Base-by-base conservation (phyloP, 371 early-diverging fungal genomes). In the Nematocida sp. region DNA sequence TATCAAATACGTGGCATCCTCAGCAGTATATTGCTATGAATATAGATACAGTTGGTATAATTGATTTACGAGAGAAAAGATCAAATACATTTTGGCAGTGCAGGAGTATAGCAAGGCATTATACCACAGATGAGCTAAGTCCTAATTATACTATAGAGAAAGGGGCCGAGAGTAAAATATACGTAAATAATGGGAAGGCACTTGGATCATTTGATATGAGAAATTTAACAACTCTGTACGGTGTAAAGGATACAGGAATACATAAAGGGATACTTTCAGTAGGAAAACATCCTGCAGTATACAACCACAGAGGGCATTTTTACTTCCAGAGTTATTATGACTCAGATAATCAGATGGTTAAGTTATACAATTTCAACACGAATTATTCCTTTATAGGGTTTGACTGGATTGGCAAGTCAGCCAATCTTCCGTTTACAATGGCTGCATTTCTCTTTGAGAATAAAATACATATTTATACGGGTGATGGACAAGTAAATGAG, bases 1-100 rank as follows among this genome's bases (percentile, higher is more conserved):
- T 78, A 20, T 18, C 40, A 23, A 56, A 39, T 23, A 78, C 80
- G 5, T 78, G 80, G 80, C 80, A 78, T 42, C 71, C 80, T 5
- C 54, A 78, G 60, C 71, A 78, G 62, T 78, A 78, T 47, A 71
- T 78, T 11, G 57, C 44, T 0, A 45, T 15, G 20, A 25, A 58
- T 2, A 5, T 9, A 11, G 27, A n/a, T 4, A 46, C 44, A 23
- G 39, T 52, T 4, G 6, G 11, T 15, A 25, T 78, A 13, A 39
- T 70, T 20, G 80, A 78, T 45, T 9, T 47, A 3, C 1, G 80
- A 18, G 80, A 78, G 61, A 78, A 78, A 50, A 18, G 0, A 1
- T 67, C 80, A n/a, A 15, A 52, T 23, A n/a, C n/a, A 7, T 58
- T 78, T 44, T 78, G 60, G 70, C 9, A 27, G 25, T 27, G 6